Evolutionary conservation across 2,329 filamentous ascomycete species (phyloP).

Genomic region (Beauveria sp.): DNA sequence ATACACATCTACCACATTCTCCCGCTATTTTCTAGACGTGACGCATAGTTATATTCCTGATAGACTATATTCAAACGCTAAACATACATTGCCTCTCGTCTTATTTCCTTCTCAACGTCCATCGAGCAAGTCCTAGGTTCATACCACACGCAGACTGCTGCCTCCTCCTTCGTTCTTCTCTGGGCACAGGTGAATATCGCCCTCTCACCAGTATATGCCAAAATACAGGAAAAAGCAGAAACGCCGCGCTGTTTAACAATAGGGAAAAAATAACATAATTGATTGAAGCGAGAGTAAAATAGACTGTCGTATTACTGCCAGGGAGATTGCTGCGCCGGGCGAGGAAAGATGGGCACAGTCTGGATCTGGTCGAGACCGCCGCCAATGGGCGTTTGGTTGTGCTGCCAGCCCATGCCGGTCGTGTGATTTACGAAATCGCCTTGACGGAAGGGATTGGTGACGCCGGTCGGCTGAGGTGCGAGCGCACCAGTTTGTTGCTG

Average conservation of each 20-base stretch:
- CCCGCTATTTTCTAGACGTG: background rate
- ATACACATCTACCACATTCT: background rate
- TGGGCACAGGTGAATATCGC: background rate
- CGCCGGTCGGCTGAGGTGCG: slow-evolving; percentile 72
- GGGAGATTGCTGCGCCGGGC: slow-evolving; percentile 58
- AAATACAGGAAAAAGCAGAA: slow-evolving; percentile 17
- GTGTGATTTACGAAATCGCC: slow-evolving; percentile 82
- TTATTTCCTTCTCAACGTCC: background rate
- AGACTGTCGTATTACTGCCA: slow-evolving; percentile 44
- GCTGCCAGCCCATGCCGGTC: slow-evolving; percentile 85
- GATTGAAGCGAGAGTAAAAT: slow-evolving; percentile 6
- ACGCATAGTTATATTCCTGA: background rate
- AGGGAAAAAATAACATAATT: background rate
- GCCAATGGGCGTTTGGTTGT: slow-evolving; percentile 68
- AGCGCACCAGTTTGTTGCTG: slow-evolving; percentile 44
- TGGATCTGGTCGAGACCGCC: slow-evolving; percentile 71
- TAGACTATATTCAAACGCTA: background rate
- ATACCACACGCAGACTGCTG: background rate
- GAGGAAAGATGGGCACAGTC: slow-evolving; percentile 78
- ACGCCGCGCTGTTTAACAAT: slow-evolving; percentile 10
- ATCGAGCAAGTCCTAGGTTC: background rate
- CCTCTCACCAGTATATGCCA: background rate
- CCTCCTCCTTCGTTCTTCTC: background rate
- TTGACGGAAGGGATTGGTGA: slow-evolving; percentile 91
- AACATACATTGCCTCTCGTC: background rate